Evolutionary conservation across 139 green algal species (phyloP).

Genomic region (Diplosphaera chodatii): DNA sequence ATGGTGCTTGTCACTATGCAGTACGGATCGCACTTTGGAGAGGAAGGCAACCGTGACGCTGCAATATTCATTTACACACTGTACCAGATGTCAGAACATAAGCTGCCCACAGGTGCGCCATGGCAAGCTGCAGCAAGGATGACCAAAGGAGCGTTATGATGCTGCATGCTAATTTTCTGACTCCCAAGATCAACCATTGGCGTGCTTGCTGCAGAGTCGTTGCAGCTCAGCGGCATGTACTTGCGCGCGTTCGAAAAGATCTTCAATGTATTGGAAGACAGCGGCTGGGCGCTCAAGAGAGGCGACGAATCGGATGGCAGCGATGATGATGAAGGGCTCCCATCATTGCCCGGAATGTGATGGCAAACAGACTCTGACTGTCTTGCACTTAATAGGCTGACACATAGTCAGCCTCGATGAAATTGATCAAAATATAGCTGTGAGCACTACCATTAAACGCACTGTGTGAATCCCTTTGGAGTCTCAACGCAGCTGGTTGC

Average conservation of each 20-base stretch:
- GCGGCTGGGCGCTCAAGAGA: background rate
- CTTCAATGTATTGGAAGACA: conserved; percentile 5
- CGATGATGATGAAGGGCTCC: background rate
- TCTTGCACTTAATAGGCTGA: too few relatives aligned
- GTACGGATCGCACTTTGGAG: background rate
- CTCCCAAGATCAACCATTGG: too few relatives aligned
- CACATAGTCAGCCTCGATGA: too few relatives aligned
- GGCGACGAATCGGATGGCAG: background rate
- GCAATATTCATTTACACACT: background rate
- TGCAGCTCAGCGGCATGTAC: conserved; percentile 2
- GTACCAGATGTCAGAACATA: background rate
- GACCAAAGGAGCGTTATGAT: too few relatives aligned
- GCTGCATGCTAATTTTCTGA: too few relatives aligned
- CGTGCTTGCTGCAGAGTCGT: background rate
- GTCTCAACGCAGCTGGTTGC: conserved; percentile 26
- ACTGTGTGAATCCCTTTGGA: conserved; percentile 26
- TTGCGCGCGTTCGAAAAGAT: background rate
- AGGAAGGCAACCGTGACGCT: background rate
- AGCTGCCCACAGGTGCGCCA: background rate
- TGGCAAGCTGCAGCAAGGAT: too few relatives aligned
- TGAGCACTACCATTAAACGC: conserved; percentile 15
- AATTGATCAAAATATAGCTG: too few relatives aligned
- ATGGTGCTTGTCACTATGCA: too few relatives aligned
- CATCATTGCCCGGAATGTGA: too few relatives aligned
- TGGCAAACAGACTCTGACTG: too few relatives aligned